Conservation (phyloP, 768 basidiomycete genomes). For the Hemileccinum impolitum region DNA sequence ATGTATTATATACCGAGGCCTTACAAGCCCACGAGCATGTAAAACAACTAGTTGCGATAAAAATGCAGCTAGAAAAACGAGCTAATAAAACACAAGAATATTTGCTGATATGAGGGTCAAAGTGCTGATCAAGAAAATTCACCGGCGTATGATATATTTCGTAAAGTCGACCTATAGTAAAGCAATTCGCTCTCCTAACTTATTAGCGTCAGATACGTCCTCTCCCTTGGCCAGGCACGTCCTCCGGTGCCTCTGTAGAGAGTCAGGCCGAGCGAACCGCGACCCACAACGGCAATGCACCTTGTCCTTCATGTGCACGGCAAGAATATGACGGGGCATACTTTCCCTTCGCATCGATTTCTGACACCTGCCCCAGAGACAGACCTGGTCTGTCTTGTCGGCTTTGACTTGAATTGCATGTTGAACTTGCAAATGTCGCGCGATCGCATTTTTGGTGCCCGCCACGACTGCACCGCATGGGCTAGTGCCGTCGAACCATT, state of each 20-base stretch:
- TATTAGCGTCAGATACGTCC: background rate
- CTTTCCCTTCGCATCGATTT: conserved; percentile 25
- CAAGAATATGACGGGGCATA: conserved; percentile 23
- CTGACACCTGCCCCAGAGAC: conserved; percentile 17
- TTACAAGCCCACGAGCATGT: background rate
- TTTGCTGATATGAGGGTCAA: background rate
- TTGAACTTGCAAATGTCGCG: conserved; percentile 4
- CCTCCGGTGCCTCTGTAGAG: conserved; percentile 22
- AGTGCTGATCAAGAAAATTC: background rate
- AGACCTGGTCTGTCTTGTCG: conserved; percentile 8
- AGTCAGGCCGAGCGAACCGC: conserved; percentile 24
- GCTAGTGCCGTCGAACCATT: conserved; percentile 1
- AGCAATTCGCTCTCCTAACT: background rate
- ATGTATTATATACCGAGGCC: background rate
- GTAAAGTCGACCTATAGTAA: background rate
- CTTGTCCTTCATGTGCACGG: conserved; percentile 22
- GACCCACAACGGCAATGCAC: conserved; percentile 17
- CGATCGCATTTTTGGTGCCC: conserved; percentile 11
- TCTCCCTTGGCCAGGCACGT: conserved; percentile 6
- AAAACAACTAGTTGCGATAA: background rate
- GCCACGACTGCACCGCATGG: conserved; percentile 1
- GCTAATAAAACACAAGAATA: too few relatives aligned
- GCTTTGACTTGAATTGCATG: conserved; percentile 10
- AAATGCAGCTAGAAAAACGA: background rate
- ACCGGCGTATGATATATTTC: background rate